These are phyloP conservation scores for Neofusicoccum sp. DNA, from an alignment of 2,329 filamentous ascomycete species.

Conservation along the genomic window DNA sequence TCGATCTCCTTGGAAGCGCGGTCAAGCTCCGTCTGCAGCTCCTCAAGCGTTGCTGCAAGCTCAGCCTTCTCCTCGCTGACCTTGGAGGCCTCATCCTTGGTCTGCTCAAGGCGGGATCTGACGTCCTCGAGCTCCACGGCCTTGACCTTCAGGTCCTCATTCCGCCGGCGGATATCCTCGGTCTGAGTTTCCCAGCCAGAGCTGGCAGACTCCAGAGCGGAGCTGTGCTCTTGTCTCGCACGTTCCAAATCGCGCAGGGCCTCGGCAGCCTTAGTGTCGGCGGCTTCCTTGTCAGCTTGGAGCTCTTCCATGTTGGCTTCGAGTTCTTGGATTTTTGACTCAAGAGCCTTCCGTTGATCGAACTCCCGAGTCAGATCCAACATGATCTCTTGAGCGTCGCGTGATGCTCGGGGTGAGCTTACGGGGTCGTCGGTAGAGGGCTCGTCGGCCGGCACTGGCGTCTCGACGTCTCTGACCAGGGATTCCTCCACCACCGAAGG, in stretches of 20 bases:
- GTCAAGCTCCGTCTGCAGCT: slow-evolving; percentile 18
- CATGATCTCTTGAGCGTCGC: slow-evolving; percentile 19
- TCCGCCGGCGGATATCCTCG: slow-evolving; percentile 13
- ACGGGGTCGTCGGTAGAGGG: slow-evolving; percentile 1
- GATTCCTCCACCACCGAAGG: background rate
- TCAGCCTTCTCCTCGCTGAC: slow-evolving; percentile 18
- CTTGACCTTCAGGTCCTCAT: slow-evolving; percentile 21
- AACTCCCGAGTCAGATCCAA: slow-evolving; percentile 19
- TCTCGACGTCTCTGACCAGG: background rate
- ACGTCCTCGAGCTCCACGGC: slow-evolving; percentile 22
- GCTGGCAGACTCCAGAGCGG: slow-evolving; percentile 6
- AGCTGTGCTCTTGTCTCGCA: slow-evolving; percentile 1
- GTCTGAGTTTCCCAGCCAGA: slow-evolving; percentile 13
- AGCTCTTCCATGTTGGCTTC: slow-evolving; percentile 19
- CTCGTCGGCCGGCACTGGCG: slow-evolving; percentile 6
- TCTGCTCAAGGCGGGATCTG: slow-evolving; percentile 14
- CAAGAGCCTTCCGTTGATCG: slow-evolving; percentile 20
- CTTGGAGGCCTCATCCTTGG: slow-evolving; percentile 17
- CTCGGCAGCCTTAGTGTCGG: slow-evolving; percentile 17
- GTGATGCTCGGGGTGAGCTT: slow-evolving; percentile 18
- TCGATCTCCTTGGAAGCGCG: slow-evolving; percentile 16
- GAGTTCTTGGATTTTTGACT: slow-evolving; percentile 19
- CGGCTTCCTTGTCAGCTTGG: slow-evolving; percentile 18
- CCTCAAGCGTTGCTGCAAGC: slow-evolving; percentile 10
- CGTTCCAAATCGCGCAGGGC: slow-evolving; percentile 14